Percentiles rank a stretch among this genome's conserved stretches.
Evolutionary conservation across 495 filamentous ascomycete genomes (phyloP).

Genomic region (Acidomyces sp.): DNA sequence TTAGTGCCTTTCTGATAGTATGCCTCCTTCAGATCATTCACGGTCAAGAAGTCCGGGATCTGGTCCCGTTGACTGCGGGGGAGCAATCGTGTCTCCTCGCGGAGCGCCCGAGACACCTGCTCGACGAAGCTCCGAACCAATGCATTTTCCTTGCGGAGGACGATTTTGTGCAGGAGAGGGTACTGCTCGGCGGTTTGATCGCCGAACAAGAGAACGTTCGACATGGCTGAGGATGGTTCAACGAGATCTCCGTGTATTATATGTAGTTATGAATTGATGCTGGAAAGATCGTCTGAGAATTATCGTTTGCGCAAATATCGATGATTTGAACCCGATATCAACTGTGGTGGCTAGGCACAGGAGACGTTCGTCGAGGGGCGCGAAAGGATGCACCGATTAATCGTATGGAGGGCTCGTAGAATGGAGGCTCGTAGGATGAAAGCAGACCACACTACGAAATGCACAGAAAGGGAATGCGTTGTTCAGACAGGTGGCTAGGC

Average conservation of each 20-base stretch:
- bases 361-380: constrained; percentile 1
- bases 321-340: not conserved
- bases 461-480: constrained; percentile 8
- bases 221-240: constrained; percentile 18
- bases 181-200: constrained; percentile 68
- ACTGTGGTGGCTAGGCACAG: constrained; percentile 19
- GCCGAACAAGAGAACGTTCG: constrained; percentile 44
- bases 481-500: constrained; percentile 19
- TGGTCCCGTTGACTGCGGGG: constrained; percentile 43
- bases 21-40: constrained; percentile 57
- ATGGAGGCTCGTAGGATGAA: constrained; percentile 2
- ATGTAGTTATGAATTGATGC: not conserved
- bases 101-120: constrained; percentile 46
- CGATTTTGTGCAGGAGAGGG: constrained; percentile 48
- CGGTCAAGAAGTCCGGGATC: constrained; percentile 55
- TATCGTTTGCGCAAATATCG: not conserved
- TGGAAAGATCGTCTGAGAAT: not conserved
- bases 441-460: constrained; percentile 3
- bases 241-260: not conserved
- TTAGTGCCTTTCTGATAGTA: constrained; percentile 46
- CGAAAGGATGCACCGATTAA: too few species aligned
- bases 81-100: constrained; percentile 48
- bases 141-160: constrained; percentile 51
- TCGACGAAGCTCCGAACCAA: constrained; percentile 54
- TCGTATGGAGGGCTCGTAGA: constrained; percentile 17